Percentiles rank a stretch among this genome's conserved stretches.
Conservation (phyloP, 2,329 filamentous ascomycete genomes). For the Cordyceps farinosa region DNA sequence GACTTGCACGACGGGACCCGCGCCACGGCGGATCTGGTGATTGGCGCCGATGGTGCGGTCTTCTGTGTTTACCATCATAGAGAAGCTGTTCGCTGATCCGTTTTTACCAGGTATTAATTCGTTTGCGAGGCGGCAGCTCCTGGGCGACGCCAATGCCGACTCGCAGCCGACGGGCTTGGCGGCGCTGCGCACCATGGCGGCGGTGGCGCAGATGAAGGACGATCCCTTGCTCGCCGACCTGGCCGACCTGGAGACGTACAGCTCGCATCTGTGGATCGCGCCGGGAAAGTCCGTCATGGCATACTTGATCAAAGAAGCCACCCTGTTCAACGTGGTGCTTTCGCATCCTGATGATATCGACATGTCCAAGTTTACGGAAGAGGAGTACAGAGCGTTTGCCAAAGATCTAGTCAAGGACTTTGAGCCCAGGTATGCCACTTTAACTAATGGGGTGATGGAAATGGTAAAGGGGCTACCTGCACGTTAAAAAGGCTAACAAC, state of each 20-base stretch:
- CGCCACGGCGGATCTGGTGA: constrained; percentile 29
- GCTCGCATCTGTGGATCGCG: constrained; percentile 33
- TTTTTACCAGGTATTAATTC: constrained; percentile 26
- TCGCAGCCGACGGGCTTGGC: constrained; percentile 34
- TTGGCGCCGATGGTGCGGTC: constrained; percentile 34
- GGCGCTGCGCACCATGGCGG: constrained; percentile 38
- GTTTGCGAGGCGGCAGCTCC: constrained; percentile 23
- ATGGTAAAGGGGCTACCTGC: no score
- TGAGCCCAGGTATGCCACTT: constrained; percentile 4
- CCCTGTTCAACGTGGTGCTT: constrained; percentile 43
- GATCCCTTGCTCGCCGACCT: constrained; percentile 35
- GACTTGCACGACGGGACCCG: constrained; percentile 24
- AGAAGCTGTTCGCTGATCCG: not conserved
- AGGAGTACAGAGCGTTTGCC: constrained; percentile 16
- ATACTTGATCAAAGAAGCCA: constrained; percentile 38
- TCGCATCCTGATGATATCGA: constrained; percentile 35
- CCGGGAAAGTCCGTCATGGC: constrained; percentile 41
- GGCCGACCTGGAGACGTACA: constrained; percentile 26
- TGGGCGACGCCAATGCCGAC: constrained; percentile 19
- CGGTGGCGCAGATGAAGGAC: constrained; percentile 33
- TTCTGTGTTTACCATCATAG: no score
- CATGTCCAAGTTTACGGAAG: constrained; percentile 16
- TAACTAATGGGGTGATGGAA: no score
- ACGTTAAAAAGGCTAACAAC: not conserved
- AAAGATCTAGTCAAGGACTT: constrained; percentile 11